Base-by-base conservation (phyloP, 164 flowering plant genomes). In the Dillenia turbinata region DNA sequence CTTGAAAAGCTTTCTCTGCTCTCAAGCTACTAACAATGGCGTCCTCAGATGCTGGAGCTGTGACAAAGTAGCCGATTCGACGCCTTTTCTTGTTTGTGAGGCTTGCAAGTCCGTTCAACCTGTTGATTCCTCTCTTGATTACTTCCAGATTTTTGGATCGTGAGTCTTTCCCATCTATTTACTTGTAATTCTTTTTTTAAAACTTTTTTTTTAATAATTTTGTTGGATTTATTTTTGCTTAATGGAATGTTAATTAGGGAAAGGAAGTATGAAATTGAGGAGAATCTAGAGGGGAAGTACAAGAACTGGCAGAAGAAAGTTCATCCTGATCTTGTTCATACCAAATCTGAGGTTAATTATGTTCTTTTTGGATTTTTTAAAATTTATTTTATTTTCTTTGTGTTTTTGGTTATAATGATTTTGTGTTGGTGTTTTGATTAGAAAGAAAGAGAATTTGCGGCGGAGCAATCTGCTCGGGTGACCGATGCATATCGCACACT, bases 311-410 rank as follows among this genome's bases (percentile, higher is more conserved):
- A 91, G 73, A 94, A 94, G 80, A 91, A 88, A 71, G 64, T 94
- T 64, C 98, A 94, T 71, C 98, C 98, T 77, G 98, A 94, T 85
- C 69, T 94, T 49, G 97, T 94, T 56, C 97, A 94, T 74, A 65
- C 93, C 14, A 91, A 94, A 68, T 89, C 98, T 17, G 78, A 89
- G 94, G 98, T 89, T 44, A 14, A 69, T 57, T 49, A 17, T 44
- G 9, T 17, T 12, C 6, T 9, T 44, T 45, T 12, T 69, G 8
- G 48, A 16, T 40, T 50, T 50, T 61, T 52, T 33, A 51, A n/a
- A 9, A 43, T 65, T 9, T 57, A 46, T 14, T 50, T 48, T 44
- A 9, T 26, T 44, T 33, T 67, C 52, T 14, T 7, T 43, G 0
- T 57, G 14, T 44, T 56, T 19, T 49, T 46, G 51, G 19, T 22